Conservation (phyloP, 768 basidiomycete genomes). For the Kwoniella mangroviensis region DNA sequence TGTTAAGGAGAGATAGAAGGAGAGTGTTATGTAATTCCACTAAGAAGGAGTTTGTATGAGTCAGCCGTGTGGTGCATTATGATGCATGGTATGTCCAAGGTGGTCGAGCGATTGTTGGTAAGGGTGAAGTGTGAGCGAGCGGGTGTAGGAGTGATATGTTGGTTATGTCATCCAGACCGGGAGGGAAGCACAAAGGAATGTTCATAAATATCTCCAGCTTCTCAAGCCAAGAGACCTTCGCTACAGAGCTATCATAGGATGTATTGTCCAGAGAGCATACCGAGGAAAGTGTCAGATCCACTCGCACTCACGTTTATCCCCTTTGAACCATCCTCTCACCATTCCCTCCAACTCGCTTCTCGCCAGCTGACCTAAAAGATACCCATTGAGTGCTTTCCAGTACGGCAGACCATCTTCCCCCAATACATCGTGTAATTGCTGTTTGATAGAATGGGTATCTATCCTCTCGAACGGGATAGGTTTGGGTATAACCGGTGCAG, state of each 20-base stretch:
- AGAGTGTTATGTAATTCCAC: slow-evolving; percentile 47
- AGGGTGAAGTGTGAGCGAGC: too few species aligned
- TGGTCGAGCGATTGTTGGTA: too few species aligned
- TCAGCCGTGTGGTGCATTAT: too few species aligned
- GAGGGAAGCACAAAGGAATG: too few species aligned
- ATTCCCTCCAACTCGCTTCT: slow-evolving; percentile 39
- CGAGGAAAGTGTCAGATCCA: not conserved
- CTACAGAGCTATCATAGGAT: too few species aligned
- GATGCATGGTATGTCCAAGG: too few species aligned
- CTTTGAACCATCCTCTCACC: slow-evolving; percentile 48
- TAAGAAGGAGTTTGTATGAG: slow-evolving; percentile 13
- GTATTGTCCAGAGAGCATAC: too few species aligned
- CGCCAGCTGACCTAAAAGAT: slow-evolving; percentile 49
- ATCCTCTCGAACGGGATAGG: slow-evolving; percentile 32
- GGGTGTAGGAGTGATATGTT: too few species aligned
- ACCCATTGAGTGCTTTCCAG: slow-evolving; percentile 53
- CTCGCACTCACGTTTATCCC: slow-evolving; percentile 38
- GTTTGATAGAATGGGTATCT: slow-evolving; percentile 47
- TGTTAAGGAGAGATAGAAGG: slow-evolving; percentile 42
- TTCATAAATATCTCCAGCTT: too few species aligned
- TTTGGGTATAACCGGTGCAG: not conserved
- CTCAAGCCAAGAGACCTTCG: too few species aligned
- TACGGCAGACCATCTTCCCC: slow-evolving; percentile 52
- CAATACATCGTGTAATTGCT: slow-evolving; percentile 53
- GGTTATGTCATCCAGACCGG: too few species aligned